Conservation (phyloP, 2,329 filamentous ascomycete genomes). For the Blumeriella jaapii region DNA sequence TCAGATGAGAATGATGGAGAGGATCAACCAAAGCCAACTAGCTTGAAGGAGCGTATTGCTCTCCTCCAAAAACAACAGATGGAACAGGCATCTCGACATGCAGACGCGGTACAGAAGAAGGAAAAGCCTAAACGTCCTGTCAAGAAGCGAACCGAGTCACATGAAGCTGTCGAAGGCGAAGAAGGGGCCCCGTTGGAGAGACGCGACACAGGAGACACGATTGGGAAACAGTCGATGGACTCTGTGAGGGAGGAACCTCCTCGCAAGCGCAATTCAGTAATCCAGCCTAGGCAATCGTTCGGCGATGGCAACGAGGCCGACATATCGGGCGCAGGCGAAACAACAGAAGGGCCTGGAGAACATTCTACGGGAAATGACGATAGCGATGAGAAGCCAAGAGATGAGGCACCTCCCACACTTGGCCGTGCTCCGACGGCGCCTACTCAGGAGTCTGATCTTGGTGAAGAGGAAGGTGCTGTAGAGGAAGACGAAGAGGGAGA, state of each 20-base stretch:
- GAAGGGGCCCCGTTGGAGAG: conserved; percentile 33
- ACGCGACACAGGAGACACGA: conserved; percentile 36
- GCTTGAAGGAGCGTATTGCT: conserved; percentile 89
- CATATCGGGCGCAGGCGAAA: conserved; percentile 52
- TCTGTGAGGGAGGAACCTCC: conserved; percentile 31
- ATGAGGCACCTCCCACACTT: conserved; percentile 25
- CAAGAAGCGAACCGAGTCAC: conserved; percentile 51
- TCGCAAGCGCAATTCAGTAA: conserved; percentile 42
- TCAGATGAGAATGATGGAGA: conserved; percentile 46
- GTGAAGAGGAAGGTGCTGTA: conserved; percentile 34
- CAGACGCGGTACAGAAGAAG: conserved; percentile 67
- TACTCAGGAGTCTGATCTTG: conserved; percentile 30
- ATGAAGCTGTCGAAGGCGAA: conserved; percentile 29
- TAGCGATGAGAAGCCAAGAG: conserved; percentile 44
- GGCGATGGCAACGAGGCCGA: conserved; percentile 55
- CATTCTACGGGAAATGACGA: conserved; percentile 58
- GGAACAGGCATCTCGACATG: conserved; percentile 75
- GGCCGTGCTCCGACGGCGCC: conserved; percentile 31
- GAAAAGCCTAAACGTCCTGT: conserved; percentile 74
- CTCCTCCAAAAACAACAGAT: conserved; percentile 86
- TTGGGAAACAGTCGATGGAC: conserved; percentile 40
- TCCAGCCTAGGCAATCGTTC: conserved; percentile 29
- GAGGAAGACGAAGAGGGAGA: conserved; percentile 44
- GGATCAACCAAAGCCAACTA: conserved; percentile 82
- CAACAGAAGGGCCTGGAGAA: conserved; percentile 47